Evolutionary conservation across 2,329 filamentous ascomycete species (phyloP).

Genomic region (Claviceps humidiphila): DNA sequence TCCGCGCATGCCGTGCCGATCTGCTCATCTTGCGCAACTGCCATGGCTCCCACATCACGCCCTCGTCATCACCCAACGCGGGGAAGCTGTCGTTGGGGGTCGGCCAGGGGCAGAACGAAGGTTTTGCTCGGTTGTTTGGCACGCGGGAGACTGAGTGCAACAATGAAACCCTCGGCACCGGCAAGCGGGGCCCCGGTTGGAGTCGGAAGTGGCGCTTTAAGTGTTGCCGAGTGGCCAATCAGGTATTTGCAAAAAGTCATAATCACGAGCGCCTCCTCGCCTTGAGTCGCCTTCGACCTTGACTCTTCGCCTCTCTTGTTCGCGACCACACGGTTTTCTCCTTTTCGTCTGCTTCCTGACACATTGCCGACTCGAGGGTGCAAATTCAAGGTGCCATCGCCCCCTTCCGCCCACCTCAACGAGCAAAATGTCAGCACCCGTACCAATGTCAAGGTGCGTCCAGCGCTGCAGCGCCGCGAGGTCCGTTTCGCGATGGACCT

Average conservation of each 20-base stretch:
- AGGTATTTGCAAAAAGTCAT: conserved; percentile 4
- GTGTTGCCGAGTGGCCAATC: conserved; percentile 5
- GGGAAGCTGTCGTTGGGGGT: no score
- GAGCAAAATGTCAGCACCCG: conserved; percentile 20
- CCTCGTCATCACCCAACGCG: no score
- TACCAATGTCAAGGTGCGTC: conserved; percentile 26
- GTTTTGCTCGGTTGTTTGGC: no score
- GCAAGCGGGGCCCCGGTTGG: background rate
- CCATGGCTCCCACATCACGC: no score
- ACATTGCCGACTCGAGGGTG: background rate
- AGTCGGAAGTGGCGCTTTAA: background rate
- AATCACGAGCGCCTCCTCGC: background rate
- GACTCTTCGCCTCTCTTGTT: background rate
- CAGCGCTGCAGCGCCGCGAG: conserved; percentile 21
- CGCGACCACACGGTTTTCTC: background rate
- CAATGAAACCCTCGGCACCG: no score
- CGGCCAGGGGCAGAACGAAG: no score
- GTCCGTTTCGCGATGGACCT: conserved; percentile 17
- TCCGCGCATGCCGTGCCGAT: no score
- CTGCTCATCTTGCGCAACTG: no score
- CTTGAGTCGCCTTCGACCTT: background rate
- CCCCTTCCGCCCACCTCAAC: background rate
- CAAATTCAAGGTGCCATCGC: background rate
- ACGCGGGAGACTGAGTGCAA: no score
- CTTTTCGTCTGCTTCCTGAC: background rate